Conservation (phyloP, 768 basidiomycete species). For the Jaapia argillacea region DNA sequence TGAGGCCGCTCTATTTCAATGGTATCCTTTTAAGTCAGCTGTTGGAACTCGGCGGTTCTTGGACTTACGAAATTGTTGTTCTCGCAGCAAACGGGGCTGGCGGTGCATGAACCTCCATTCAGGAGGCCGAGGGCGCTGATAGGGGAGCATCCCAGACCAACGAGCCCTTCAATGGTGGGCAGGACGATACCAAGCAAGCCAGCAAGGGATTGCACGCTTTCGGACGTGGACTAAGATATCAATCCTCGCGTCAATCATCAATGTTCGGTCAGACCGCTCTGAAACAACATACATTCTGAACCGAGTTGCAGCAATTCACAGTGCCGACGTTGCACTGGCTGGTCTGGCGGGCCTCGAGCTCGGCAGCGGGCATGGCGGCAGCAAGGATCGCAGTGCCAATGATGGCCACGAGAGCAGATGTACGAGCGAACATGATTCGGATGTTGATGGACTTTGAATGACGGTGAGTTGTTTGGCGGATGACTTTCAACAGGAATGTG, state of each 20-base stretch:
- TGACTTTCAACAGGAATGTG: too few relatives aligned
- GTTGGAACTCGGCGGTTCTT: too few relatives aligned
- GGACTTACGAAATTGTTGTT: slow-evolving; percentile 11
- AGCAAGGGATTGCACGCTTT: slow-evolving; percentile 4
- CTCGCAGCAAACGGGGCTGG: slow-evolving; percentile 4
- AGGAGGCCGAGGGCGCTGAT: slow-evolving; percentile 14
- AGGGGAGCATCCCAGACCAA: slow-evolving; percentile 22
- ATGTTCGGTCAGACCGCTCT: too few relatives aligned
- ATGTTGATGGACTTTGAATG: too few relatives aligned
- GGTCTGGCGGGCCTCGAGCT: neutral
- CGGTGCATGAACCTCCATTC: neutral
- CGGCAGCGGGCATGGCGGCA: neutral
- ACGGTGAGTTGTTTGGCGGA: too few relatives aligned
- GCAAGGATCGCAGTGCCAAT: neutral
- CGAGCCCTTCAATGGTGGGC: slow-evolving; percentile 10
- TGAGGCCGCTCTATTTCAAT: too few relatives aligned
- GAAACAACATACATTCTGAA: neutral
- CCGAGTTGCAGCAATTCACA: neutral
- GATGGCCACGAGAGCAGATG: neutral
- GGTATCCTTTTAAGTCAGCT: too few relatives aligned
- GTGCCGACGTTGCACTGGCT: neutral
- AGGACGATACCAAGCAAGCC: slow-evolving; percentile 19
- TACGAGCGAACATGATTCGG: neutral
- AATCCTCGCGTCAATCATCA: too few relatives aligned
- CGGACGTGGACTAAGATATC: too few relatives aligned